Evolutionary conservation across 129 eudicot species (phyloP).

Genomic region (Rutidosis leptorrhynchoides): DNA sequence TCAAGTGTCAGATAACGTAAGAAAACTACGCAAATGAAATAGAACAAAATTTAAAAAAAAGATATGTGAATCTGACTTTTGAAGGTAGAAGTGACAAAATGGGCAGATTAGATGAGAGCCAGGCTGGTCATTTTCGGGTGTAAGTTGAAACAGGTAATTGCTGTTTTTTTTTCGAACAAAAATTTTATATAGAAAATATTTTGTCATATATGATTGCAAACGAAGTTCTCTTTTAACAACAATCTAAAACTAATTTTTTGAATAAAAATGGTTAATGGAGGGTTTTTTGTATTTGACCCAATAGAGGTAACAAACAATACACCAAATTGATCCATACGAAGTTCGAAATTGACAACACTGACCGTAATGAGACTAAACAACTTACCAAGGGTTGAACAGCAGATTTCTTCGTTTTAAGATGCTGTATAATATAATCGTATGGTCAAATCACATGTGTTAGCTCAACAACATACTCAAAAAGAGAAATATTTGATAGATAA

Average conservation of each 20-base stretch:
- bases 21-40: not conserved
- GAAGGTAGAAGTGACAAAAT: not conserved
- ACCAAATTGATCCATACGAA: not conserved
- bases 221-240: no score
- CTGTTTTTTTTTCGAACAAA: no score
- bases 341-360: not conserved
- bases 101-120: not conserved
- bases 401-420: conserved; percentile 70
- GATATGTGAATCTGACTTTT: not conserved
- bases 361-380: not conserved
- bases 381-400: conserved; percentile 82
- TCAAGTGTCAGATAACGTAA: not conserved
- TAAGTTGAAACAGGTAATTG: no score
- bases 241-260: not conserved
- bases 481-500: not conserved
- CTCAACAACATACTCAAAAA: not conserved
- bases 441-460: not conserved
- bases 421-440: conserved; percentile 53
- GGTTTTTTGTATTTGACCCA: not conserved
- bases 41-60: not conserved
- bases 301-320: not conserved
- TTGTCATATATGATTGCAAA: not conserved
- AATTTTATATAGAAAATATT: no score
- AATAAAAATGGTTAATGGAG: not conserved
- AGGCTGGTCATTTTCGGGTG: no score